Evolutionary conservation across 495 filamentous ascomycete species (phyloP), one percentile per base, ranked within the genome.

Genomic region (Lineolata rhizophorae): DNA sequence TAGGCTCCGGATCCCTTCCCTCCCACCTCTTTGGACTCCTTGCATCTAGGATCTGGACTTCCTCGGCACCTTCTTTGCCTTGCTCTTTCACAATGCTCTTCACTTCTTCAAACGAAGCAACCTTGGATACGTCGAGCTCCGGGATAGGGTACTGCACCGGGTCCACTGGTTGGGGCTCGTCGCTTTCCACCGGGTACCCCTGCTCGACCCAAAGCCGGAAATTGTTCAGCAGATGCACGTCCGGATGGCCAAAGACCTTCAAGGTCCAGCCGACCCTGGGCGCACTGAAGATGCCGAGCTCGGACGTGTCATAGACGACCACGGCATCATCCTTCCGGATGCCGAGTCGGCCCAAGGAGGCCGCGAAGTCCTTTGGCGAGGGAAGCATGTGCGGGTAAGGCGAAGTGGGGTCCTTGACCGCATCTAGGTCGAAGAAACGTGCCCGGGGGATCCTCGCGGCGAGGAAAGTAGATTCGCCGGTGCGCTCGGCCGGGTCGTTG

Each of bases 321-420:
- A 97, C 64, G 8, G 70, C 75, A 43, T 97, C 87, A 27, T 91
- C 79, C 35, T 64, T 62, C 21, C 67, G 68, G 34, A 97, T 87
- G 3, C 87, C 87, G 12, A 97, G 55, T 26, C 70, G 61, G 38
- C 72, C 67, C 90, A 97, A 93, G 6, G 82, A 80, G 36, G 72
- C 61, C 26, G 82, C 75, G 50, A 95, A 95, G 19, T 65, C 59
- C 39, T 75, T 66, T 11, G 75, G 58, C 13, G 62, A 73, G 2
- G 90, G 90, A 4, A 97, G 75, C 87, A 97, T 97, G 50, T 97
- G 87, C 9, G 87, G 85, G 48, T 92, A 97, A 4, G 77, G 75
- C 20, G 78, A 90, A 40, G 67, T 65, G 43, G 67, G 67, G 48
- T 95, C 90, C 39, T 83, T 84, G 43, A 93, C 63, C 19, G 62